phyloP scores from a whole-genome alignment of 2,329 filamentous ascomycete genomes.

The Calcarisporium arbuscula region DNA sequence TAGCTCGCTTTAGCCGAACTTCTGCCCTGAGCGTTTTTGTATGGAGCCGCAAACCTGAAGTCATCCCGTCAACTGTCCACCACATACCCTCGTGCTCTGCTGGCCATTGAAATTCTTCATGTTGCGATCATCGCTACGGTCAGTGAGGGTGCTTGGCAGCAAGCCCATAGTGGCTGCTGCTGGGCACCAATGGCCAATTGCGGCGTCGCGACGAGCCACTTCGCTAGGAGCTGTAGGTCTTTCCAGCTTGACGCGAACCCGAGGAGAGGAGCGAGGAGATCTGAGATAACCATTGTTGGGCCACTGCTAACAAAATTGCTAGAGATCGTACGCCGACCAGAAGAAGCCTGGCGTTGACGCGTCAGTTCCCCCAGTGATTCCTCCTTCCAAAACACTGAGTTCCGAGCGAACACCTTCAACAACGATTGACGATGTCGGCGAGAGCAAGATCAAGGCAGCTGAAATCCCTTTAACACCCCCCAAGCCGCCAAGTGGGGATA shows the following conservation, averaged over 20 bases:
- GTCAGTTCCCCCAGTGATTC: slow-evolving; percentile 45
- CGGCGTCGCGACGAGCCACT: slow-evolving; percentile 26
- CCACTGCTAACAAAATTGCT: background rate
- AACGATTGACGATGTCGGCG: slow-evolving; percentile 13
- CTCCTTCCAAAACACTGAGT: slow-evolving; percentile 46
- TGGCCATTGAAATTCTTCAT: slow-evolving; percentile 50
- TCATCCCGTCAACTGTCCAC: slow-evolving; percentile 23
- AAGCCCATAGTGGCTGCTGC: slow-evolving; percentile 46
- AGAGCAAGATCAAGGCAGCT: slow-evolving; percentile 8
- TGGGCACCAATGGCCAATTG: slow-evolving; percentile 52
- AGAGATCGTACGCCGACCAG: slow-evolving; percentile 53
- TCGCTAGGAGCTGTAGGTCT: slow-evolving; percentile 25
- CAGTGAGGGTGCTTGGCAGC: slow-evolving; percentile 52
- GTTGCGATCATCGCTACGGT: slow-evolving; percentile 64
- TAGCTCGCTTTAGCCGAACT: slow-evolving; percentile 35
- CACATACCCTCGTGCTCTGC: slow-evolving; percentile 26
- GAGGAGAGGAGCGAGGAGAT: too few relatives aligned
- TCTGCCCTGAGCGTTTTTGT: slow-evolving; percentile 39
- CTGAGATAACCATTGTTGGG: too few relatives aligned
- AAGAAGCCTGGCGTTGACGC: slow-evolving; percentile 45
- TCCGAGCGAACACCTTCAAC: slow-evolving; percentile 38
- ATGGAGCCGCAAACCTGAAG: too few relatives aligned
- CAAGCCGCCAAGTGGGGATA: slow-evolving; percentile 4
- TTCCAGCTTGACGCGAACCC: too few relatives aligned
- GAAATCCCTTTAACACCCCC: slow-evolving; percentile 9